Percentiles rank a stretch among this genome's conserved stretches.
These are phyloP conservation scores for Verticillium klebahnii DNA, from an alignment of 2,329 filamentous ascomycete species.

Conservation along the genomic window DNA sequence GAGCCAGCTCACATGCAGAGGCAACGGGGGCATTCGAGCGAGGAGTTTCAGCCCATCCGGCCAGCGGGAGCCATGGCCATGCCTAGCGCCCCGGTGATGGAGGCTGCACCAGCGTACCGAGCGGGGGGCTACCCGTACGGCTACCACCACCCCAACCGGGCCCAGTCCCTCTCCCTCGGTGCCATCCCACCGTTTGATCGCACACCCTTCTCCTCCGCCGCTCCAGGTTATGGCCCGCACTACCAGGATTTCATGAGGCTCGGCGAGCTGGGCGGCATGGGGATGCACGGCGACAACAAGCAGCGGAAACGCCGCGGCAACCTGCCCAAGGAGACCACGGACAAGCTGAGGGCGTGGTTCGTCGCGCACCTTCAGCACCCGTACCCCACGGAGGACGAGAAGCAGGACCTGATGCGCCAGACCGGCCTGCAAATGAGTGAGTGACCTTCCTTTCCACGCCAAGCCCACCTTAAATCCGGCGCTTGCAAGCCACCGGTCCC, in stretches of 20 bases:
- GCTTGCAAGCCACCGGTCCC: neutral
- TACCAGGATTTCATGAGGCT: slow-evolving; percentile 39
- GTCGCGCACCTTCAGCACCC: slow-evolving; percentile 71
- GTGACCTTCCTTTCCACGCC: slow-evolving; percentile 26
- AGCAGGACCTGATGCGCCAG: slow-evolving; percentile 71
- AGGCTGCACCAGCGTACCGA: slow-evolving; percentile 27
- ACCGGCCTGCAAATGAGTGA: slow-evolving; percentile 76
- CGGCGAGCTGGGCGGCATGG: slow-evolving; percentile 31
- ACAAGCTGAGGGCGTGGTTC: slow-evolving; percentile 78
- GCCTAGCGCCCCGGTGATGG: slow-evolving; percentile 21
- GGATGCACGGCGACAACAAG: slow-evolving; percentile 39
- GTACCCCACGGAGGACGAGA: slow-evolving; percentile 75
- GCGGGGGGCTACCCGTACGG: slow-evolving; percentile 28
- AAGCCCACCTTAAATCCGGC: neutral
- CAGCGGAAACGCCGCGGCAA: slow-evolving; percentile 71
- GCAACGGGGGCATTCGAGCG: slow-evolving; percentile 25
- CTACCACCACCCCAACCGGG: slow-evolving; percentile 38
- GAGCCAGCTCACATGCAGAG: slow-evolving; percentile 23
- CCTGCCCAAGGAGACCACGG: slow-evolving; percentile 84
- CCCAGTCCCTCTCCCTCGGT: slow-evolving; percentile 41
- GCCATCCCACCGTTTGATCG: slow-evolving; percentile 38
- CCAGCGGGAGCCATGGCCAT: slow-evolving; percentile 22
- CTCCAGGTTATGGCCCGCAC: slow-evolving; percentile 31
- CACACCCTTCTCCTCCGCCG: slow-evolving; percentile 31
- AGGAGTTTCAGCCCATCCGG: slow-evolving; percentile 28